Evolutionary conservation across 768 basidiomycete genomes (phyloP), one percentile per base, ranked within the genome.

Genomic region (Tricholoma matsutake): DNA sequence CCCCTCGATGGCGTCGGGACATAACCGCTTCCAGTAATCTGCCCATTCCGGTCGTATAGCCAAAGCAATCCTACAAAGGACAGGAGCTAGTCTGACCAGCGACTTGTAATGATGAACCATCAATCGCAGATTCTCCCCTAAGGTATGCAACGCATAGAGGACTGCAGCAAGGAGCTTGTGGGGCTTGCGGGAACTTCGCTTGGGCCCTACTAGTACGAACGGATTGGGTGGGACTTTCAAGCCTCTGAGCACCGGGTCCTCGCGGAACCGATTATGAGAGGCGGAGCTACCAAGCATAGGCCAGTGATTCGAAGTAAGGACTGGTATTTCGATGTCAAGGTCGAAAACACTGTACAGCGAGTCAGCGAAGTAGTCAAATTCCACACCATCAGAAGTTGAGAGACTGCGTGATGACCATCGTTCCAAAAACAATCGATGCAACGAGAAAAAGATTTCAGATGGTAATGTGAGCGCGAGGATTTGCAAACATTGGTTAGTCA

Each of bases 11-110:
- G 81, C 80, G 49, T 83, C 81, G 3, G 93, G 91, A 65, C 86
- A 86, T 43, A 93, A 75, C 11, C 94, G 83, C 67, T 89, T 88
- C 95, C 94, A 96, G 69, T 95, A 95, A 73, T 97, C 94, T 6
- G 85, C 85, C 95, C 94, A 96, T 68, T 94, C 94, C 0, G 87
- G 86, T 18, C 91, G 84, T 14, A 92, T 81, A 13, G 83, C 75
- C 22, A 81, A 68, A 57, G 88, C 86, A 59, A 90, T 71, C 4
- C 79, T 77, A 68, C 88, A 89, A 31, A 92, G 81, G 31, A 91
- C 64, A 7, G 86, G 83, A 8, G 81, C 86, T 9, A 95, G 75
- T 56, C 76, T 73, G 43, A 81, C 66, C 37, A 95, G 76, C 2
- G 81, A 80, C 45, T 80, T 73, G 51, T 87, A 86, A 20, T 81